Percentiles rank a stretch among this genome's conserved stretches.
Evolutionary conservation across 306 rosid species (phyloP).

Genomic region (Coriaria nepalensis): DNA sequence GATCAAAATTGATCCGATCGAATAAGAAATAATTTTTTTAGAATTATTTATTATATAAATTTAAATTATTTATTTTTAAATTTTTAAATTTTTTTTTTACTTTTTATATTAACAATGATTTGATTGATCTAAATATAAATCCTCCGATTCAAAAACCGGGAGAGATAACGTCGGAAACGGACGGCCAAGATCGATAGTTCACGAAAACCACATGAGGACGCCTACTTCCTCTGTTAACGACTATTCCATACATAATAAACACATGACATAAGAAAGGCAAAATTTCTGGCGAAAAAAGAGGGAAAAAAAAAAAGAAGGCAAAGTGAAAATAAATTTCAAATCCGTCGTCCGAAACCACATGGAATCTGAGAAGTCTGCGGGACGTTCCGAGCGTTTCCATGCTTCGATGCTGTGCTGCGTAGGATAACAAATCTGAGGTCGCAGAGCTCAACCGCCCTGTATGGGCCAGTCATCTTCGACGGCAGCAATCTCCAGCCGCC

Average conservation of each 20-base stretch:
- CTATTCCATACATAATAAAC: conserved; percentile 9
- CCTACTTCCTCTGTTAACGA: conserved; percentile 15
- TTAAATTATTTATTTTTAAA: too few relatives aligned
- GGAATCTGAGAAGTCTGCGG: too few relatives aligned
- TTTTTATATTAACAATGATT: too few relatives aligned
- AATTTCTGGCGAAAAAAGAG: not conserved
- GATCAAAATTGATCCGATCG: too few relatives aligned
- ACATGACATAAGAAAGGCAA: too few relatives aligned
- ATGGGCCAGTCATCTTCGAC: conserved; percentile 95
- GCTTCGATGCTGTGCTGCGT: not conserved
- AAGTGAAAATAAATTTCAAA: conserved; percentile 35
- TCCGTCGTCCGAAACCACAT: conserved; percentile 25
- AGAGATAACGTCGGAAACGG: not conserved
- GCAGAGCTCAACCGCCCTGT: conserved; percentile 18
- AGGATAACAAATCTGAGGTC: not conserved
- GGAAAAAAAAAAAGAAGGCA: conserved; percentile 13
- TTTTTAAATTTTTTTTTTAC: too few relatives aligned
- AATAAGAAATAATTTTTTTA: too few relatives aligned
- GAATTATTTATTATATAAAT: too few relatives aligned
- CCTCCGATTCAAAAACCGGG: not conserved
- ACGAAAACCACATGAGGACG: conserved; percentile 17
- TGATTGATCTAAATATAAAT: too few relatives aligned
- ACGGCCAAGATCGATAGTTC: conserved; percentile 12
- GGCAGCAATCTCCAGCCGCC: conserved; percentile 37
- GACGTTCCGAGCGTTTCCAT: not conserved